phyloP scores from a whole-genome alignment of 768 basidiomycete genomes.

The Lactifluus piperatus region DNA sequence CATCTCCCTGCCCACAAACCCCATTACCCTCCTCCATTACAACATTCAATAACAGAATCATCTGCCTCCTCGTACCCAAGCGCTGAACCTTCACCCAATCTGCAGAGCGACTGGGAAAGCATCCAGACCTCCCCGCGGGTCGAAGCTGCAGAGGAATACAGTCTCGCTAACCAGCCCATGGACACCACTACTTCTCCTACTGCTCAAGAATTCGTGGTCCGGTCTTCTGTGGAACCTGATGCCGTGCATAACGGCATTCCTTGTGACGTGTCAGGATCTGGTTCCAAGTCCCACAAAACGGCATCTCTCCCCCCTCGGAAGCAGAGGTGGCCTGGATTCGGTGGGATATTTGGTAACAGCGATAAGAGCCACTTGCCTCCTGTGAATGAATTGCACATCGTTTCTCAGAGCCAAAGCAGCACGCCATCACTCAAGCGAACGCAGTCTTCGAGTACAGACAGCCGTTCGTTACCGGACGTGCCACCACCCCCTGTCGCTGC shows the following conservation, averaged over 20 bases:
- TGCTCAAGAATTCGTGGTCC: slow-evolving; percentile 42
- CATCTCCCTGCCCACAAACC: slow-evolving; percentile 12
- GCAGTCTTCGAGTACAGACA: slow-evolving; percentile 66
- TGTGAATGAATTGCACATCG: slow-evolving; percentile 59
- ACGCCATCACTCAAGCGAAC: slow-evolving; percentile 69
- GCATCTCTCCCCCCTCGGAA: slow-evolving; percentile 55
- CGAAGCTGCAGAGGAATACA: slow-evolving; percentile 37
- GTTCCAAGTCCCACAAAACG: slow-evolving; percentile 49
- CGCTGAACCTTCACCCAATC: slow-evolving; percentile 14
- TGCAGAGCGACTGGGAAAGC: slow-evolving; percentile 36
- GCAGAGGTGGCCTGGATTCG: slow-evolving; percentile 61
- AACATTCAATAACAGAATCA: slow-evolving; percentile 18
- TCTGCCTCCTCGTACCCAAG: slow-evolving; percentile 18
- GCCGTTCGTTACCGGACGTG: slow-evolving; percentile 51
- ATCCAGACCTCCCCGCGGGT: slow-evolving; percentile 54
- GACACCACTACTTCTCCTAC: slow-evolving; percentile 45
- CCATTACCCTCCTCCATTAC: slow-evolving; percentile 15
- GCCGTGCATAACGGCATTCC: slow-evolving; percentile 28
- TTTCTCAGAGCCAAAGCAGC: slow-evolving; percentile 35
- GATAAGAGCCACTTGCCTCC: slow-evolving; percentile 67
- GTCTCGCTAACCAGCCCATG: slow-evolving; percentile 36
- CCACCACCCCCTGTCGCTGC: slow-evolving; percentile 34
- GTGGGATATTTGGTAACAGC: slow-evolving; percentile 56
- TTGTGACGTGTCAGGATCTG: slow-evolving; percentile 33
- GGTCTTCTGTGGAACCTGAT: slow-evolving; percentile 35